Evolutionary conservation across 345 rosid genomes (phyloP).

Genomic region (Lumnitzera littorea): DNA sequence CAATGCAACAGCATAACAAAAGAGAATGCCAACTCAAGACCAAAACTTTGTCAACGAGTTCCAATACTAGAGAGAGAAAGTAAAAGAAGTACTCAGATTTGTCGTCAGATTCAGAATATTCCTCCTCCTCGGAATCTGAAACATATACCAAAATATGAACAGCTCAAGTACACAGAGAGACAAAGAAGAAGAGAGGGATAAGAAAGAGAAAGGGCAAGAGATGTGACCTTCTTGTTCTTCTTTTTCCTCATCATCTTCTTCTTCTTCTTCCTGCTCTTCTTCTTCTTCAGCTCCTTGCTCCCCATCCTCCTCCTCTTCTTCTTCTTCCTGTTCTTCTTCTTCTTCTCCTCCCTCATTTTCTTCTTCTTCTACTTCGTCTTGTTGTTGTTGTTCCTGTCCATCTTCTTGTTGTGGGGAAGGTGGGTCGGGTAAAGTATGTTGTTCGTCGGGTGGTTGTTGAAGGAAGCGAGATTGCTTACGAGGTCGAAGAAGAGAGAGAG

Average conservation of each 20-base stretch:
- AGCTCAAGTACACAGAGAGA: constrained; percentile 12
- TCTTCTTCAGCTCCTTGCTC: constrained; percentile 16
- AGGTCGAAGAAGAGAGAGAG: constrained; percentile 16
- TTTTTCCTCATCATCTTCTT: constrained; percentile 7
- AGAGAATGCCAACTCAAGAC: constrained; percentile 7
- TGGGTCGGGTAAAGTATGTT: no score
- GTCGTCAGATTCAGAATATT: constrained; percentile 41
- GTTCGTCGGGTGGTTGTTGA: constrained; percentile 4
- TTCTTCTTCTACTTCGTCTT: constrained; percentile 18
- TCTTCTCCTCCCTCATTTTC: constrained; percentile 14
- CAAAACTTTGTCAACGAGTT: neutral
- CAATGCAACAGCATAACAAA: neutral
- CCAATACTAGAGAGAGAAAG: constrained; percentile 1
- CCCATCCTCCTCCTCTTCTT: constrained; percentile 21
- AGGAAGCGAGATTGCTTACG: constrained; percentile 22
- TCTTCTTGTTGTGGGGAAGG: constrained; percentile 4
- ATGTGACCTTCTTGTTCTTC: constrained; percentile 19
- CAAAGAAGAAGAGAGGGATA: neutral
- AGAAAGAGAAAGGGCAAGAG: neutral
- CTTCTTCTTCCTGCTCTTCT: constrained; percentile 14
- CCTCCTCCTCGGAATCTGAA: constrained; percentile 54
- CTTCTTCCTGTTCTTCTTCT: constrained; percentile 8
- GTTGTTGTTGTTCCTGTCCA: constrained; percentile 14
- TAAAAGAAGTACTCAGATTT: constrained; percentile 48
- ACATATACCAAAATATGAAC: constrained; percentile 3